phyloP scores from a whole-genome alignment of 352 stramenopile species.

The Elongisporangium prolatum region DNA sequence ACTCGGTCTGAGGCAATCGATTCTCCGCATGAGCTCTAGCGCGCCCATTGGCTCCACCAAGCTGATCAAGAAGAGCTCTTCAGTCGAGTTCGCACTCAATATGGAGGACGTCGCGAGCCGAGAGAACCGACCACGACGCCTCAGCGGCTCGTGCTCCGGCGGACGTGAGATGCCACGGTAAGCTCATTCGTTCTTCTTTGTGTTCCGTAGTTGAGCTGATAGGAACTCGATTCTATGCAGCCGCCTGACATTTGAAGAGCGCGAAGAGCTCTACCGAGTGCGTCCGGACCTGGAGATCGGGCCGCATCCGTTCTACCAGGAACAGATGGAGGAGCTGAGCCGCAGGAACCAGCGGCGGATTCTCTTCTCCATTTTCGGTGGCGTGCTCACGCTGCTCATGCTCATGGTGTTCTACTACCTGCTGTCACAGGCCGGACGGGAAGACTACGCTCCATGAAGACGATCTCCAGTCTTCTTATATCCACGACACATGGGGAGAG shows the following conservation, averaged over 20 bases:
- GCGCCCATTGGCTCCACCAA: constrained; percentile 12
- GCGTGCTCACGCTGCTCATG: constrained; percentile 59
- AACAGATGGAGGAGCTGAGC: constrained; percentile 50
- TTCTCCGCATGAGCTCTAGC: constrained; percentile 57
- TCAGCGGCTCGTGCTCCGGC: constrained; percentile 35
- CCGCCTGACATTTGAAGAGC: constrained; percentile 73
- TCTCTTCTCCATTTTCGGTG: constrained; percentile 71
- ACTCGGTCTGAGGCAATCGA: constrained; percentile 36
- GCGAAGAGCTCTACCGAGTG: constrained; percentile 75
- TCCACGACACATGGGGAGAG: neutral
- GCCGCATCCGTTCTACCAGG: constrained; percentile 47
- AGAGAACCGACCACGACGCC: constrained; percentile 20
- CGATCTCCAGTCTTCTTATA: neutral
- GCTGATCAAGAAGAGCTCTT: constrained; percentile 53
- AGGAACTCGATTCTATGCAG: no score
- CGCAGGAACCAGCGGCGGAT: constrained; percentile 58
- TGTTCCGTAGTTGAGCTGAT: constrained; percentile 4
- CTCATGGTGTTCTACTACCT: constrained; percentile 73
- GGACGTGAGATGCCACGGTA: constrained; percentile 44
- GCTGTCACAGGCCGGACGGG: constrained; percentile 10
- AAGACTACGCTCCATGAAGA: constrained; percentile 1
- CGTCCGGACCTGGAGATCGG: constrained; percentile 80
- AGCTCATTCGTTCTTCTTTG: neutral
- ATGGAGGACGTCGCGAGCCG: constrained; percentile 26
- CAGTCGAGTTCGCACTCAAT: constrained; percentile 66